A percentile compares a stretch with the other conserved stretches of the same genome.
phyloP scores from a whole-genome alignment of 257 asterid genomes.

The Nemophila menziesii region DNA sequence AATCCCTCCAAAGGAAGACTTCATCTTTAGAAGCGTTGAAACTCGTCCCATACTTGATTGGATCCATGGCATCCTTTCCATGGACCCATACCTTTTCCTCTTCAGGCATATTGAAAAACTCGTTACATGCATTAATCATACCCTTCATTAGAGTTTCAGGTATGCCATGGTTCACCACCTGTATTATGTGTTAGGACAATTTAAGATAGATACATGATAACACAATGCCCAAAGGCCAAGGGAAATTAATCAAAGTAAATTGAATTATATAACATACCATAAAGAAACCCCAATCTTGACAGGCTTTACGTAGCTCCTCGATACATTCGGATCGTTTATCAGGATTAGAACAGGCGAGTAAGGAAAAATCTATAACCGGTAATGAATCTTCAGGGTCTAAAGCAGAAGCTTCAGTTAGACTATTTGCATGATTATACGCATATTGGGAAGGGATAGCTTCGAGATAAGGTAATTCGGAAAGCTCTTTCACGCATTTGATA shows the following conservation, averaged over 20 bases:
- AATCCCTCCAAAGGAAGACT: conserved; percentile 61
- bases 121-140: conserved; percentile 27
- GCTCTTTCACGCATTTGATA: conserved; percentile 9
- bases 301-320: conserved; percentile 21
- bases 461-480: conserved; percentile 13
- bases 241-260: background rate
- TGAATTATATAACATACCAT: conserved; percentile 15
- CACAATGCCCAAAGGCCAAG: no score
- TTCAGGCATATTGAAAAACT: conserved; percentile 48
- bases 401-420: background rate
- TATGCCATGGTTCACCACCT: conserved; percentile 73
- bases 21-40: conserved; percentile 42
- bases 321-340: conserved; percentile 19
- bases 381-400: conserved; percentile 17
- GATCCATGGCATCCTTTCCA: conserved; percentile 40
- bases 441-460: conserved; percentile 15
- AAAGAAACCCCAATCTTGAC: conserved; percentile 46
- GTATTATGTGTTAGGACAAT: no score
- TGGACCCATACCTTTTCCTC: conserved; percentile 48
- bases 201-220: no score
- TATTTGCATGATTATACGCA: background rate
- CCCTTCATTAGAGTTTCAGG: conserved; percentile 31
- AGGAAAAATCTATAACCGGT: conserved; percentile 33
- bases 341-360: conserved; percentile 14
- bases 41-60: conserved; percentile 75